Evolutionary conservation across 768 basidiomycete species (phyloP).

Genomic region (Naganishia randhawae): DNA sequence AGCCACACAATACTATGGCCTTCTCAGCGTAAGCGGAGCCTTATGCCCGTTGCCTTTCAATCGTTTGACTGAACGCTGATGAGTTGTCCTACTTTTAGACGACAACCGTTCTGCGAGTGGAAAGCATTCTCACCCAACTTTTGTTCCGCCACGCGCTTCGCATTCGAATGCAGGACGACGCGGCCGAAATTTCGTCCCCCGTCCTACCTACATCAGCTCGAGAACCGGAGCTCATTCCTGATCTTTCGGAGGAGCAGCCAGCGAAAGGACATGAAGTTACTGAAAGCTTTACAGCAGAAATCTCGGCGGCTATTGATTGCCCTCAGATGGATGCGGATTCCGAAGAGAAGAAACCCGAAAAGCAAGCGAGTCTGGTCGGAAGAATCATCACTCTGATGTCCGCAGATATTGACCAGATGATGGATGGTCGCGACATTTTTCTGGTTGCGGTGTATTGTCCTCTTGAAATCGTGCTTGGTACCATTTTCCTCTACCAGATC

Average conservation of each 20-base stretch:
- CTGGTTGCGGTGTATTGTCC: constrained; percentile 52
- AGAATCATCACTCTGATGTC: constrained; percentile 74
- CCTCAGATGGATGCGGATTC: constrained; percentile 10
- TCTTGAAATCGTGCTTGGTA: constrained; percentile 52
- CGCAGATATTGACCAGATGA: constrained; percentile 58
- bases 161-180: constrained; percentile 61
- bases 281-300: constrained; percentile 9
- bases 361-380: constrained; percentile 59
- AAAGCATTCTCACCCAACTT: constrained; percentile 60
- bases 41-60: not conserved
- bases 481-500: constrained; percentile 54
- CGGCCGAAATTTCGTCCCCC: constrained; percentile 30
- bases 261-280: not conserved
- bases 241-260: not conserved
- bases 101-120: constrained; percentile 55
- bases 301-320: constrained; percentile 31
- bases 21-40: not conserved
- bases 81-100: constrained; percentile 47
- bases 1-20: constrained; percentile 57
- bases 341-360: constrained; percentile 30
- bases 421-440: constrained; percentile 51
- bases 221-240: constrained; percentile 1
- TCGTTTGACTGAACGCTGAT: not conserved
- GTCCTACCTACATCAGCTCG: constrained; percentile 36
- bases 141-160: constrained; percentile 81